These are phyloP conservation scores for Pyronema domesticum DNA, from an alignment of 495 filamentous ascomycete genomes.

Conservation along the genomic window DNA sequence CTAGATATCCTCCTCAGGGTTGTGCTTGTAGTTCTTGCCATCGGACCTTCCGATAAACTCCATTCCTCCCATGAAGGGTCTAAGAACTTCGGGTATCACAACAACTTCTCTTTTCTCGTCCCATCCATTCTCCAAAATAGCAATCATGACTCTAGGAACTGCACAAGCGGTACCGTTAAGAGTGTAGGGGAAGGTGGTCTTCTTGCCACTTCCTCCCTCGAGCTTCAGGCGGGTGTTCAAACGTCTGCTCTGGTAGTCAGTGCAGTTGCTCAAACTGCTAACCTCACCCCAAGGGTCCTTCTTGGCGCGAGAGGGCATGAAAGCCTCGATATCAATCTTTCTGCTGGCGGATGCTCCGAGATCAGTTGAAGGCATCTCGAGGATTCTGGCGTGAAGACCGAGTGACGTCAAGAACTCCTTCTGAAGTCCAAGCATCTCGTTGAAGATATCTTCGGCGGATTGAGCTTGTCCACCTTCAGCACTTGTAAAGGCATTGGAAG, in stretches of 20 bases:
- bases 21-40: too few relatives aligned
- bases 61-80: conserved; percentile 64
- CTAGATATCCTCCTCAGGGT: too few relatives aligned
- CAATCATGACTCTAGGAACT: conserved; percentile 73
- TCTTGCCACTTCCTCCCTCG: conserved; percentile 26
- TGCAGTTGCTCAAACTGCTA: conserved; percentile 75
- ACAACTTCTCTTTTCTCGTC: conserved; percentile 45
- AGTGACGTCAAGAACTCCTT: conserved; percentile 59
- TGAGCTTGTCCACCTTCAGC: neutral
- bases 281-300: conserved; percentile 89
- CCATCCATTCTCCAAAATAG: conserved; percentile 89
- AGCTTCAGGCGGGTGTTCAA: conserved; percentile 31
- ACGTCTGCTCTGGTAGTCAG: conserved; percentile 79
- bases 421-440: conserved; percentile 71
- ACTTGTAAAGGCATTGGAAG: neutral
- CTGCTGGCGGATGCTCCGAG: conserved; percentile 71
- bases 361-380: conserved; percentile 82
- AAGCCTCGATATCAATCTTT: conserved; percentile 85
- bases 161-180: conserved; percentile 91
- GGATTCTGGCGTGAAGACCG: conserved; percentile 65
- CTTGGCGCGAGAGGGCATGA: conserved; percentile 63
- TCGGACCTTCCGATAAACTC: conserved; percentile 37
- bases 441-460: conserved; percentile 42
- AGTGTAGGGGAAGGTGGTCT: conserved; percentile 45
- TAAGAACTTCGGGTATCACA: conserved; percentile 54